These are phyloP conservation scores for Dispira parvispora DNA, from an alignment of 192 early-diverging fungal genomes.

Conservation along the genomic window DNA sequence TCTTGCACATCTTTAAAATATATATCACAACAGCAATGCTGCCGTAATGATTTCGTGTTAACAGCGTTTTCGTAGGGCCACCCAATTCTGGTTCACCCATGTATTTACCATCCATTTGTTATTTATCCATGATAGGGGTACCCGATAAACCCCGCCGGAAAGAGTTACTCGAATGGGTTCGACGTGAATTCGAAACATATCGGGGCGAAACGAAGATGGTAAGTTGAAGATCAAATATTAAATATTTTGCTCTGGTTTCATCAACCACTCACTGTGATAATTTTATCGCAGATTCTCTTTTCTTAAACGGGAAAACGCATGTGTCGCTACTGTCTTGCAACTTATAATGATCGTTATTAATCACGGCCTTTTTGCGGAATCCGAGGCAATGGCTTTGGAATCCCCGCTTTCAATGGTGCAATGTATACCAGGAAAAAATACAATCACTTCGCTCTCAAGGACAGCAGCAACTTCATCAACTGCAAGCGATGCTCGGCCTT, in stretches of 20 bases:
- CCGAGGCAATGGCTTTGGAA: neutral
- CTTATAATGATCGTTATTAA: neutral
- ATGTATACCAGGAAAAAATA: neutral
- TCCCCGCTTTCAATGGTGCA: neutral
- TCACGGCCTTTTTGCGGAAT: neutral
- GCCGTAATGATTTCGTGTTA: neutral
- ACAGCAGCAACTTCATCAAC: conserved; percentile 6
- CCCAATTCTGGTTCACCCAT: too few relatives aligned
- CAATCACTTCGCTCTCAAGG: conserved; percentile 9
- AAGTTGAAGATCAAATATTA: neutral
- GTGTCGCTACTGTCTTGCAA: neutral
- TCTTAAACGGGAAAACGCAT: neutral
- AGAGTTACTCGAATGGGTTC: conserved; percentile 1
- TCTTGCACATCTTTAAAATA: neutral
- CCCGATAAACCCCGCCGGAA: neutral
- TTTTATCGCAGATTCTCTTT: neutral
- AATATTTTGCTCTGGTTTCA: neutral
- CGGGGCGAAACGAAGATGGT: neutral
- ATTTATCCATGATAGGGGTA: neutral
- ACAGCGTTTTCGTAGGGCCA: neutral
- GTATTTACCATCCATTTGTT: neutral
- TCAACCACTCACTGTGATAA: neutral
- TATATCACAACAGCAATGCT: neutral
- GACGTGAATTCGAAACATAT: conserved; percentile 5
- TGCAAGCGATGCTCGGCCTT: neutral